Evolutionary conservation across 2,329 filamentous ascomycete genomes (phyloP).

Genomic region (Cordyceps fumosorosea): DNA sequence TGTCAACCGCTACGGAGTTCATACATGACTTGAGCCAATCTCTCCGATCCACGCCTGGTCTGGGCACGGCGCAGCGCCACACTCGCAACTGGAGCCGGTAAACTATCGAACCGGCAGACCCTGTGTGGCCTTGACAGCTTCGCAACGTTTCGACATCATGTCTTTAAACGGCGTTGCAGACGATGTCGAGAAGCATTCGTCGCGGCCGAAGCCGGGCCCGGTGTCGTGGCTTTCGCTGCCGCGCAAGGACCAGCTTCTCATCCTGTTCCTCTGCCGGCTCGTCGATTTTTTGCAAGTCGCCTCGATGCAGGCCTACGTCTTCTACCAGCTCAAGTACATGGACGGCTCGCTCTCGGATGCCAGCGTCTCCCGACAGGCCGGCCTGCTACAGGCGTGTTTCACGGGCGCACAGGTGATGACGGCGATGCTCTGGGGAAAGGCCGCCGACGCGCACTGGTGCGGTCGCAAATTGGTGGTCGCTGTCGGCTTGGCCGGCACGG

Average conservation of each 20-base stretch:
- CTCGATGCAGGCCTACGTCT: slow-evolving; percentile 63
- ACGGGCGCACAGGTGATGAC: slow-evolving; percentile 68
- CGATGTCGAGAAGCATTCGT: neutral
- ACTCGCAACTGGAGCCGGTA: neutral
- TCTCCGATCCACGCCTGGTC: neutral
- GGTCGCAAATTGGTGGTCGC: slow-evolving; percentile 67
- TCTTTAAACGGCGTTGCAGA: neutral
- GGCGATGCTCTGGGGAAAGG: slow-evolving; percentile 65
- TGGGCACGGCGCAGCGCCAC: neutral
- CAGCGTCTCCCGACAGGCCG: slow-evolving; percentile 60
- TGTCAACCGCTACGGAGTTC: too few relatives aligned
- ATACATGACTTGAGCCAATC: neutral
- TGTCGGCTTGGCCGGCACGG: slow-evolving; percentile 61
- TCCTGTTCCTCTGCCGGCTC: slow-evolving; percentile 63
- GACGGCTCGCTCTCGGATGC: slow-evolving; percentile 44
- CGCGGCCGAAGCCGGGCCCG: slow-evolving; percentile 19
- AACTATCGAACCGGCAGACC: neutral
- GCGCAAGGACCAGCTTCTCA: slow-evolving; percentile 61
- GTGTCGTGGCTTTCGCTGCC: slow-evolving; percentile 66
- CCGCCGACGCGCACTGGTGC: slow-evolving; percentile 50
- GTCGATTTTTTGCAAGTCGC: slow-evolving; percentile 70
- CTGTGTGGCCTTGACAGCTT: neutral
- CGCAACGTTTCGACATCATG: neutral
- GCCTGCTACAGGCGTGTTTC: slow-evolving; percentile 64
- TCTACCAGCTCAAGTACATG: slow-evolving; percentile 68